phyloP scores from a whole-genome alignment of 1,139 yeast genomes.

The Geotrichum citri-aurantii region DNA sequence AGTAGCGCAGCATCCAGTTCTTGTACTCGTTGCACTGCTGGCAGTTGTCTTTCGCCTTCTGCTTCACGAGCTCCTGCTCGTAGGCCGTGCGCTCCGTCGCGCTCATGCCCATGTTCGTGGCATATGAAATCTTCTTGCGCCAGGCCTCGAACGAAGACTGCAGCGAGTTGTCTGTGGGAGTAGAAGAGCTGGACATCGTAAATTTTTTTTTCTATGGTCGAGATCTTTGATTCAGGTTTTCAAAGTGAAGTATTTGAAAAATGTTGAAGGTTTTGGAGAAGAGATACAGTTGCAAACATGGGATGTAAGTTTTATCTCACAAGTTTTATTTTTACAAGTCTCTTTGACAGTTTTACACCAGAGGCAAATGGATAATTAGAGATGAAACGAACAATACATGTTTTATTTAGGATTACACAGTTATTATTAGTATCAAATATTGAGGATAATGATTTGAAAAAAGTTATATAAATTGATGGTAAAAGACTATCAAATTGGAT shows the following conservation, averaged over 20 bases:
- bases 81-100: conserved; percentile 51
- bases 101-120: conserved; percentile 64
- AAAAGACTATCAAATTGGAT: too few relatives aligned
- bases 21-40: conserved; percentile 62
- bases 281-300: background rate
- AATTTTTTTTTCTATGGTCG: too few relatives aligned
- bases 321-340: background rate
- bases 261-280: background rate
- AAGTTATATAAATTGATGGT: too few relatives aligned
- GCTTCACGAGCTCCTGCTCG: conserved; percentile 46
- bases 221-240: background rate
- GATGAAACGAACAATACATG: too few relatives aligned
- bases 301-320: background rate
- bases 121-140: conserved; percentile 65
- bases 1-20: conserved; percentile 69
- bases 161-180: background rate
- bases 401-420: too few relatives aligned
- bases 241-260: background rate
- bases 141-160: conserved; percentile 70
- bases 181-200: background rate
- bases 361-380: too few relatives aligned
- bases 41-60: conserved; percentile 54
- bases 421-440: too few relatives aligned
- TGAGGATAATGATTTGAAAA: too few relatives aligned
- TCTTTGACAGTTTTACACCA: too few relatives aligned